Evolutionary conservation across 441 rosid species (phyloP).

Genomic region (Biscutella auriculata): DNA sequence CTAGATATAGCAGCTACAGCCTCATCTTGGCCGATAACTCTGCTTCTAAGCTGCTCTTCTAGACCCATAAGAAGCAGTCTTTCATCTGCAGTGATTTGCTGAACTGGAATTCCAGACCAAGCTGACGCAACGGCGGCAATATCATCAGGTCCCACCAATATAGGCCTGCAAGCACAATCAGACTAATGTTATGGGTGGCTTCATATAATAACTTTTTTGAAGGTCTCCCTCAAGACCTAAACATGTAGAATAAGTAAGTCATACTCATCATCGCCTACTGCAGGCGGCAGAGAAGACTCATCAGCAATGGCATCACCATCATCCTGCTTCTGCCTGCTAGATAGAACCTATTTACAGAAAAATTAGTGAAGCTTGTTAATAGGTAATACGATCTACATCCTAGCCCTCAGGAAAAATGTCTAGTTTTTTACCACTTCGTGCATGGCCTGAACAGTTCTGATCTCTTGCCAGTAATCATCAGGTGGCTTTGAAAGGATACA

Average conservation of each 20-base stretch:
- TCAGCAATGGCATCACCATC: slow-evolving; percentile 28
- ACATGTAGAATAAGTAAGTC: slow-evolving; percentile 19
- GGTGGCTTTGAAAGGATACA: slow-evolving; percentile 72
- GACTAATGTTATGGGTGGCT: slow-evolving; percentile 1
- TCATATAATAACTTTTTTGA: neutral
- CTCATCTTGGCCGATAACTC: slow-evolving; percentile 71
- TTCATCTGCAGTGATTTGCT: slow-evolving; percentile 68
- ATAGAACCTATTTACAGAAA: slow-evolving; percentile 37
- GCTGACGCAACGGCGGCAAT: slow-evolving; percentile 63
- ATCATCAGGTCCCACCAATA: slow-evolving; percentile 66
- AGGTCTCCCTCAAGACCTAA: neutral
- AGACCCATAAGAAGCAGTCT: slow-evolving; percentile 49
- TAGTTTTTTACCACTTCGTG: slow-evolving; percentile 68
- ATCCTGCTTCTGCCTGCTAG: slow-evolving; percentile 43
- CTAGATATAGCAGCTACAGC: slow-evolving; percentile 66
- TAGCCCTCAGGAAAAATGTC: slow-evolving; percentile 1
- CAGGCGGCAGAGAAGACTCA: slow-evolving; percentile 46
- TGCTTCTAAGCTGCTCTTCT: slow-evolving; percentile 49
- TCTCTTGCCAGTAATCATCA: slow-evolving; percentile 94
- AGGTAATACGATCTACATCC: slow-evolving; percentile 18
- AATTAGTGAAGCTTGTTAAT: slow-evolving; percentile 3
- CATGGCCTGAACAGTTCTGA: slow-evolving; percentile 86
- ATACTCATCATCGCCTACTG: slow-evolving; percentile 50
- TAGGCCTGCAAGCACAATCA: slow-evolving; percentile 39
- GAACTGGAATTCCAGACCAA: slow-evolving; percentile 78